Evolutionary conservation across 1,139 yeast species (phyloP), one percentile per base, ranked within the genome.

Genomic region (Ogataea hybrid): DNA sequence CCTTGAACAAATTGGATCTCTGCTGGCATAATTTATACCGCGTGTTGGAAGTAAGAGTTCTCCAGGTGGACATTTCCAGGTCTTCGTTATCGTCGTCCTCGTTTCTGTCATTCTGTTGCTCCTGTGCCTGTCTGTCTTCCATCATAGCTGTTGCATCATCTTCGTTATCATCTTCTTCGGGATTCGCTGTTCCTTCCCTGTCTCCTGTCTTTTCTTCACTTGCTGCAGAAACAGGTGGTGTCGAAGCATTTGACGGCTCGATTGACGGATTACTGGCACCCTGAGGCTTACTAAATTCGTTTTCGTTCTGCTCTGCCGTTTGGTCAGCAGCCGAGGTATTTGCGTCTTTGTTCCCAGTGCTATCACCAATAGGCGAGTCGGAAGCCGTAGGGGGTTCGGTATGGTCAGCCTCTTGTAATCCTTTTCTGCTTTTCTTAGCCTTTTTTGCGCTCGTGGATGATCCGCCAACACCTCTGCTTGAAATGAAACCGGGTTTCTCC

Each of bases 1-100:
- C 72, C 28, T 73, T 76, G 54, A 90, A 89, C 38, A 88, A 65
- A 6, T 73, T 78, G 0, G 88, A 73, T 54, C 97, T 74, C 43
- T 75, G 74, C 25, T 80, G 67, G 59, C 96, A 83, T 48, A 86
- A 77, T 44, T 83, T 79, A 7, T 94, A 87, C 44, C 96, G 69
- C 0, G 86, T 77, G 47, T 83, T 84, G 0, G 96, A 86, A 1
- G 95, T 87, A 16, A 84, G 63, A 10, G 79, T 77, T 53, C 84
- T 84, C 96, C 96, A 89, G 0, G 88, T 80, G 44, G 84, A 84
- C 37, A 79, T 63, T 57, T 86, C 94, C 25, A 81, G 71, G 55
- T 82, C 82, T 44, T 70, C 65, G 37, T 69, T 85, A 48, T 80
- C 84, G 32, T 73, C 79, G 37, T 72, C 80, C 41, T 77, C 79